phyloP scores from a whole-genome alignment of 164 flowering plant genomes.

The Annona squamosa region DNA sequence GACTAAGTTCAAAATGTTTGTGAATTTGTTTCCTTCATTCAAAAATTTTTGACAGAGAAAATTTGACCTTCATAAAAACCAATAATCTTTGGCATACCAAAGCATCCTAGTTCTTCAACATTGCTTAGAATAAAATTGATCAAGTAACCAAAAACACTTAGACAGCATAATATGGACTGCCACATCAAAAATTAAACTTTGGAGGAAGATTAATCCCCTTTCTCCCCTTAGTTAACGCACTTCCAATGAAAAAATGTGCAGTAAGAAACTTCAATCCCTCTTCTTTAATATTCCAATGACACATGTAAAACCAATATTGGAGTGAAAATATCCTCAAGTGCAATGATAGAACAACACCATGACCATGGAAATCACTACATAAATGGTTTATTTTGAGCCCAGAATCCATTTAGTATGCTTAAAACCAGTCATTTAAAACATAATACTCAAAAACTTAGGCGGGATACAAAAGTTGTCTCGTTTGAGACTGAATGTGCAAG shows the following conservation, averaged over 20 bases:
- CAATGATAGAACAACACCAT: no score
- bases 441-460: no score
- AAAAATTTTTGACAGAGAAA: neutral
- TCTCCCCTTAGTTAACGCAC: neutral
- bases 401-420: no score
- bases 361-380: no score
- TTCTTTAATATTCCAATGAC: neutral
- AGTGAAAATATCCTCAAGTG: no score
- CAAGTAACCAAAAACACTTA: neutral
- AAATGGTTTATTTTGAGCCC: no score
- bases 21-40: neutral
- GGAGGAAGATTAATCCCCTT: neutral
- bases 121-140: neutral
- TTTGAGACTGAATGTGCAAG: no score
- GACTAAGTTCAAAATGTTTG: neutral
- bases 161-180: neutral
- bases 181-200: neutral
- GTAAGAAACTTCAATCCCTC: neutral
- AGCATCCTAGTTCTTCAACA: neutral
- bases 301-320: no score
- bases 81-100: no score
- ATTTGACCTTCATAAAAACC: neutral
- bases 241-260: neutral
- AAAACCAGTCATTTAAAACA: no score
- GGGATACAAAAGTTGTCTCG: no score